Base-by-base conservation (phyloP, 1,139 yeast species). In the Yamadazyma trypodendri region DNA sequence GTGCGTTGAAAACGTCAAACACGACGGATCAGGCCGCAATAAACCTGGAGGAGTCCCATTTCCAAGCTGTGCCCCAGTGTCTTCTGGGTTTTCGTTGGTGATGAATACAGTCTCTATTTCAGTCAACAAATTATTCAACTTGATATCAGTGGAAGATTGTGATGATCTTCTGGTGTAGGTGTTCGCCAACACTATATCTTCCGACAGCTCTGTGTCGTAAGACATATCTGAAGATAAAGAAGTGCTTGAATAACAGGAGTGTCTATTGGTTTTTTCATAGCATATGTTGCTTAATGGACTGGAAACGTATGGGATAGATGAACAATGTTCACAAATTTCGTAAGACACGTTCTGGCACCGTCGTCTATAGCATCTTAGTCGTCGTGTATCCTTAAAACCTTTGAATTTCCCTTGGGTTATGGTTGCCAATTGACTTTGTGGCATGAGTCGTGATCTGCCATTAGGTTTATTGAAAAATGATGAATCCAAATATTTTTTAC, bases 291-390 rank as follows among this genome's bases (percentile, higher is more conserved):
- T 41, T 34, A 60, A 47, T 6, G 61, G 58, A 22, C 60, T 56
- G 12, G 55, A 43, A 24, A 56, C 47, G 39, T 56, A 53, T 1
- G 65, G 61, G 10, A 56, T 34, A 39, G 48, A 34, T 20, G 43
- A 44, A 44, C 65, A 60, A 40, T 56, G 51, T 15, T 37, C 38
- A 42, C 65, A 60, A 6, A 15, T 9, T 16, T 39, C 14, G 21
- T 27, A 34, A 22, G 21, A 21, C 6, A 14, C 13, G 35, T 21
- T 11, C 33, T 41, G 33, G 36, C 51, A 48, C 5, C 21, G 17
- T 8, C 10, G 14, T 11, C 29, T 28, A 28, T 30, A 35, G 33
- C 61, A 56, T 24, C 47, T 37, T 5, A 40, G 34, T 9, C 48
- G 32, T 45, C 60, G 49, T 2, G 49, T 44, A 35, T 55, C 60